phyloP scores from a whole-genome alignment of 1,284 basidiomycete genomes.

The Cutaneotrichosporon dermatis region DNA sequence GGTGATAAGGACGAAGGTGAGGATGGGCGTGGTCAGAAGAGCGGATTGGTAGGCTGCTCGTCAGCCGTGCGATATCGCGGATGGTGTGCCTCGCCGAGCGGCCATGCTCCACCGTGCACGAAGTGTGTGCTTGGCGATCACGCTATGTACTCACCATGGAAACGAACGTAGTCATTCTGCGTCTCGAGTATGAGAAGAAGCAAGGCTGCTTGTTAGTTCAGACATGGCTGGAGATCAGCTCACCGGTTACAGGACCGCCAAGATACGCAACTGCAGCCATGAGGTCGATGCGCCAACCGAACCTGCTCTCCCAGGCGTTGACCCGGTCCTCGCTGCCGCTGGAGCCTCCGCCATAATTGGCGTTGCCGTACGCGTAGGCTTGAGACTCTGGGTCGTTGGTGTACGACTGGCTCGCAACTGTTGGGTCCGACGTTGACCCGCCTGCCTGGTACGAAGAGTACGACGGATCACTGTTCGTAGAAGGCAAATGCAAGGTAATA shows the following conservation, averaged over 20 bases:
- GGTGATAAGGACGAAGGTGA: slow-evolving; percentile 60
- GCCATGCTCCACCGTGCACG: too few relatives aligned
- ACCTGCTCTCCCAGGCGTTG: slow-evolving; percentile 68
- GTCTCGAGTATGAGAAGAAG: slow-evolving; percentile 68
- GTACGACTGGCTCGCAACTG: slow-evolving; percentile 35
- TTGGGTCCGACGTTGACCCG: slow-evolving; percentile 45
- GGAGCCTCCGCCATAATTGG: slow-evolving; percentile 20
- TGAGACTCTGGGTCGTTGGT: slow-evolving; percentile 43
- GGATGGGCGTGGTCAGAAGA: slow-evolving; percentile 62
- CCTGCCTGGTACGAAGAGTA: slow-evolving; percentile 63
- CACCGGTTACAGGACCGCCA: slow-evolving; percentile 69
- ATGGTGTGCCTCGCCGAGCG: too few relatives aligned
- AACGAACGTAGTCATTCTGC: slow-evolving; percentile 72
- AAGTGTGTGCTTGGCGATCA: too few relatives aligned
- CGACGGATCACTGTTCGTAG: slow-evolving; percentile 31
- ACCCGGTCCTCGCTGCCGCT: slow-evolving; percentile 49
- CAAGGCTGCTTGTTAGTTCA: slow-evolving; percentile 53
- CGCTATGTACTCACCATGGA: slow-evolving; percentile 58
- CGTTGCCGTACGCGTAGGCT: slow-evolving; percentile 15
- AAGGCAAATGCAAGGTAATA: not conserved
- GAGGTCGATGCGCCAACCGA: slow-evolving; percentile 65
- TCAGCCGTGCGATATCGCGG: too few relatives aligned
- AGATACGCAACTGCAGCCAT: slow-evolving; percentile 66
- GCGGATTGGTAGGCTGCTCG: slow-evolving; percentile 67
- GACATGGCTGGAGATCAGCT: slow-evolving; percentile 23